phyloP scores from a whole-genome alignment of 2,329 filamentous ascomycete species.

The Davidsoniella neocaledoniae region DNA sequence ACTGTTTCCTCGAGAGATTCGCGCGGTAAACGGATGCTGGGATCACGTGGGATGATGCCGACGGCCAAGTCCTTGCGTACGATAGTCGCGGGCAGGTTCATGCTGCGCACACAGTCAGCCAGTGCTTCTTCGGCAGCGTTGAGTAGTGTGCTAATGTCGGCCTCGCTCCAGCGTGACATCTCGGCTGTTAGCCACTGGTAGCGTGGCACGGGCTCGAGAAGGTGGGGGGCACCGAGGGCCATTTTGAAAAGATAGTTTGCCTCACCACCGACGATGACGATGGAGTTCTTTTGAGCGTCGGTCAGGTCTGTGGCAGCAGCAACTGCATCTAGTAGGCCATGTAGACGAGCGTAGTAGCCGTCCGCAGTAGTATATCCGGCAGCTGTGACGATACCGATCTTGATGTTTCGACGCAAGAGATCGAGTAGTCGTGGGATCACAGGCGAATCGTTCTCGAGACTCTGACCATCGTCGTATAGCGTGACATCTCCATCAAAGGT shows the following conservation, averaged over 20 bases:
- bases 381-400: conserved; percentile 89
- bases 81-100: conserved; percentile 63
- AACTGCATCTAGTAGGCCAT: conserved; percentile 73
- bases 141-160: conserved; percentile 63
- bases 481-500: conserved; percentile 98
- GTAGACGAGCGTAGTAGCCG: conserved; percentile 71
- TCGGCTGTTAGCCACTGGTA: conserved; percentile 58
- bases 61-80: conserved; percentile 81
- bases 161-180: conserved; percentile 61
- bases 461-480: conserved; percentile 78
- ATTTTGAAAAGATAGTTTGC: conserved; percentile 90
- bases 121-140: conserved; percentile 78
- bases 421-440: conserved; percentile 53
- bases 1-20: conserved; percentile 94
- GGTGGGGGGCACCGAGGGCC: conserved; percentile 43
- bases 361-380: conserved; percentile 83
- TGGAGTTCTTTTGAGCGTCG: conserved; percentile 51
- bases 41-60: conserved; percentile 51
- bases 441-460: conserved; percentile 56
- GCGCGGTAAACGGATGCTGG: conserved; percentile 53
- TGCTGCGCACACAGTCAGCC: conserved; percentile 59
- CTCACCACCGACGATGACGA: conserved; percentile 90
- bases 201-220: conserved; percentile 50
- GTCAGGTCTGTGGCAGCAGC: conserved; percentile 41
- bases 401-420: conserved; percentile 61